Evolutionary conservation across 257 asterid genomes (phyloP), one percentile per base, ranked within the genome.

Genomic region (Penstemon eatonii): DNA sequence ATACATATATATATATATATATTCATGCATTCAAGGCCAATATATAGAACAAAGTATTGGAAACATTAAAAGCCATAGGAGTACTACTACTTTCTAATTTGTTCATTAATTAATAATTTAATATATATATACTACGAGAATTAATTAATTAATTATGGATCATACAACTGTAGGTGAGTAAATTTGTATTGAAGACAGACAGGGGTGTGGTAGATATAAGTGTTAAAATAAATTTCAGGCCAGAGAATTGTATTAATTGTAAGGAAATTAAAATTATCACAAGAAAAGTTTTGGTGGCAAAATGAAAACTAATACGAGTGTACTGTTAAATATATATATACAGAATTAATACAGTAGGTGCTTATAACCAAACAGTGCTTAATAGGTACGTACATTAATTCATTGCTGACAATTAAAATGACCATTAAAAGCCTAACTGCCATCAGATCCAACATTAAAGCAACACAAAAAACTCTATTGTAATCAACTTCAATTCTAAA

Each of bases 381-480:
- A 67, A 49, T 60, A 11, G 33, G n/a, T 68, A 51, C 68, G n/a
- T 68, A 51, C 68, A 65, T 62, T 75, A 82, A 83, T 80, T 83
- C 82, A 83, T 78, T 83, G 88, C 84, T 75, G 73, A 75, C 70
- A 75, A 65, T 75, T 77, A 71, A 66, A 59, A 49, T 66, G 66
- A 73, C 68, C 87, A 82, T 80, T 77, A 53, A 82, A 60, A 41
- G 45, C 75, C 74, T 74, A 83, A 74, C 85, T 83, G 81, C 81
- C 81, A 65, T 77, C 81, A 58, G 75, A 57, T 72, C 49, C 43
- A 60, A 43, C 47, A 81, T 67, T 74, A 65, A 77, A 57, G 70
- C 70, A 40, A 56, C 51, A 69, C 70, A 63, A 15, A 15, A 15
- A 15, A 55, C 18, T 53, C 55, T 44, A 25, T 10, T 25, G 38